Conservation (phyloP, 225 moss, liverwort and hornwort genomes). For the Ulota crispa region DNA sequence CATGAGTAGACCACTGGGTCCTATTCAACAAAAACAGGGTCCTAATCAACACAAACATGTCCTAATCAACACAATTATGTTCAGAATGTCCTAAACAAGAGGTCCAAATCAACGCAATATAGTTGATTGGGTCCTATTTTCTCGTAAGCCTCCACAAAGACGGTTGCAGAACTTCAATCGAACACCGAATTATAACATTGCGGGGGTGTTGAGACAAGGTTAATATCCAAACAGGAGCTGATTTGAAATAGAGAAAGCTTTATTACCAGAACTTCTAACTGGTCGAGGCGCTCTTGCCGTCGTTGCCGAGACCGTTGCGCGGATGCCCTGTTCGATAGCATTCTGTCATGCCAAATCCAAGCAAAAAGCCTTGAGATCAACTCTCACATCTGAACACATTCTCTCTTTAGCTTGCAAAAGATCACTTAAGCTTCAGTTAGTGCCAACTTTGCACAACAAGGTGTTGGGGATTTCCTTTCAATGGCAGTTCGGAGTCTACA, state of each 20-base stretch:
- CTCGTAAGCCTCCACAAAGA: too few relatives aligned
- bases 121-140: too few relatives aligned
- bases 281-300: slow-evolving; percentile 73
- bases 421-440: background rate
- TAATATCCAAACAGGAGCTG: background rate
- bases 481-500: background rate
- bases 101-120: background rate
- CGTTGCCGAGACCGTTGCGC: slow-evolving; percentile 76
- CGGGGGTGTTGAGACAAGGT: background rate
- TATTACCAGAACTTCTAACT: slow-evolving; percentile 59
- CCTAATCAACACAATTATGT: too few relatives aligned
- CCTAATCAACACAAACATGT: too few relatives aligned
- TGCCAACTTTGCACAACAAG: background rate
- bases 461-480: background rate
- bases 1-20: background rate
- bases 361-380: background rate
- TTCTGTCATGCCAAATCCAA: slow-evolving; percentile 36
- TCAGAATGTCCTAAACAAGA: too few relatives aligned
- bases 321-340: slow-evolving; percentile 75
- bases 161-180: background rate
- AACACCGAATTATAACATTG: background rate
- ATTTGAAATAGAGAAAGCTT: background rate
- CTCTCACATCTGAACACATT: background rate
- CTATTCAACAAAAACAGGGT: too few relatives aligned
- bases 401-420: background rate